These are phyloP conservation scores for Sphagnum contortum DNA, from an alignment of 225 moss, liverwort and hornwort genomes.

Conservation along the genomic window DNA sequence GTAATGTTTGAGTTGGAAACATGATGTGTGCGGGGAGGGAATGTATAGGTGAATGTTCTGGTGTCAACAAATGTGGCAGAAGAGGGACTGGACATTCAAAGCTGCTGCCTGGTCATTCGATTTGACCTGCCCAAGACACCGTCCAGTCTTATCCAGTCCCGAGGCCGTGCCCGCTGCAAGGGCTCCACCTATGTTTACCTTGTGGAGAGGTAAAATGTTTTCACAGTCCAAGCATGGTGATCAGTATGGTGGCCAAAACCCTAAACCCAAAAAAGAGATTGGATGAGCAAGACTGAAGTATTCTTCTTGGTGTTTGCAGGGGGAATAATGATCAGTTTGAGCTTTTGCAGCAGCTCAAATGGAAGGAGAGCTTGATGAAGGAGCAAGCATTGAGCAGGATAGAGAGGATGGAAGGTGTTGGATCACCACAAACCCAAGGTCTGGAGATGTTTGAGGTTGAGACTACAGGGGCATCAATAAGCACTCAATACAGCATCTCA, in stretches of 20 bases:
- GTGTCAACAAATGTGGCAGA: constrained; percentile 95
- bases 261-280: background rate
- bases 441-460: constrained; percentile 60
- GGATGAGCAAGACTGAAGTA: background rate
- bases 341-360: constrained; percentile 43
- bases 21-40: background rate
- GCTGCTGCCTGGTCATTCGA: constrained; percentile 85
- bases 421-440: constrained; percentile 33
- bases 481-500: constrained; percentile 73
- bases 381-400: constrained; percentile 45
- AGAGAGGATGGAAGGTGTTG: constrained; percentile 22
- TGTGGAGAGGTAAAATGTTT: constrained; percentile 49
- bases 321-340: constrained; percentile 40
- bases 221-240: background rate
- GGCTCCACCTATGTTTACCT: constrained; percentile 70
- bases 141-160: constrained; percentile 84
- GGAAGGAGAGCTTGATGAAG: constrained; percentile 59
- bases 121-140: constrained; percentile 84
- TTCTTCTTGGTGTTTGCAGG: constrained; percentile 27
- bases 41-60: constrained; percentile 72
- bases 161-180: constrained; percentile 88
- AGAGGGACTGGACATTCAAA: constrained; percentile 97
- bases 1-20: no score
- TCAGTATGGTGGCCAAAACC: no score
- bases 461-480: constrained; percentile 81